These are phyloP conservation scores for Fusarium kyushuense DNA, from an alignment of 2,329 filamentous ascomycete genomes.

Conservation along the genomic window DNA sequence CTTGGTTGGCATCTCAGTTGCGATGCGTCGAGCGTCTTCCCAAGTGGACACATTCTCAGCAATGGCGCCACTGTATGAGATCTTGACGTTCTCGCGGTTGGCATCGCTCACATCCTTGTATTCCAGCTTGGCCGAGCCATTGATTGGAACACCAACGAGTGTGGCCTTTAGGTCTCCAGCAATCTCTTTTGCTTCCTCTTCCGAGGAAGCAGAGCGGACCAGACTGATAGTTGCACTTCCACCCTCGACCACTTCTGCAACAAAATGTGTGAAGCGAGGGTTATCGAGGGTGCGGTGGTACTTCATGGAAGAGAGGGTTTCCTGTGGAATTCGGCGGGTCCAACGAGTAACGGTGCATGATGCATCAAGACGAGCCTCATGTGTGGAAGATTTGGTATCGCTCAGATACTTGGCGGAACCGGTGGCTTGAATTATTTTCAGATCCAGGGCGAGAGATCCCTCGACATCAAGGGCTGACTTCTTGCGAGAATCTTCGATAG, in stretches of 20 bases:
- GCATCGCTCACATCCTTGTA: background rate
- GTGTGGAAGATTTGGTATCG: slow-evolving; percentile 3
- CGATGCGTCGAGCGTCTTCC: slow-evolving; percentile 7
- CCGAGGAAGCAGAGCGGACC: background rate
- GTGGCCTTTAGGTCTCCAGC: background rate
- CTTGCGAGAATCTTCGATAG: slow-evolving; percentile 6
- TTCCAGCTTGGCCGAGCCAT: slow-evolving; percentile 1
- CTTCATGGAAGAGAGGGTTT: slow-evolving; percentile 6
- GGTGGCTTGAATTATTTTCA: slow-evolving; percentile 3
- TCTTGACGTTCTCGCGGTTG: slow-evolving; percentile 4
- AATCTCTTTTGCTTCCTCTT: slow-evolving; percentile 1
- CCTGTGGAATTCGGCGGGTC: slow-evolving; percentile 4
- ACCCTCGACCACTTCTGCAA: slow-evolving; percentile 4
- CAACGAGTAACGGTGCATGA: slow-evolving; percentile 7
- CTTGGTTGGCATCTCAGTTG: background rate
- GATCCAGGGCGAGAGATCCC: slow-evolving; percentile 3
- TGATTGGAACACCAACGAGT: slow-evolving; percentile 1
- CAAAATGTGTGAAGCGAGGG: slow-evolving; percentile 6
- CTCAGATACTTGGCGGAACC: slow-evolving; percentile 7
- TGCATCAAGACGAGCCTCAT: slow-evolving; percentile 6
- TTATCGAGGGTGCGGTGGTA: slow-evolving; percentile 2
- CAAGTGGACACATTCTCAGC: slow-evolving; percentile 5
- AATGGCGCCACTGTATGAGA: slow-evolving; percentile 7
- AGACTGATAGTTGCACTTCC: slow-evolving; percentile 7
- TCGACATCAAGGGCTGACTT: slow-evolving; percentile 5